These are phyloP conservation scores for Aspergillus avenaceus DNA, from an alignment of 495 filamentous ascomycete species.

Conservation along the genomic window DNA sequence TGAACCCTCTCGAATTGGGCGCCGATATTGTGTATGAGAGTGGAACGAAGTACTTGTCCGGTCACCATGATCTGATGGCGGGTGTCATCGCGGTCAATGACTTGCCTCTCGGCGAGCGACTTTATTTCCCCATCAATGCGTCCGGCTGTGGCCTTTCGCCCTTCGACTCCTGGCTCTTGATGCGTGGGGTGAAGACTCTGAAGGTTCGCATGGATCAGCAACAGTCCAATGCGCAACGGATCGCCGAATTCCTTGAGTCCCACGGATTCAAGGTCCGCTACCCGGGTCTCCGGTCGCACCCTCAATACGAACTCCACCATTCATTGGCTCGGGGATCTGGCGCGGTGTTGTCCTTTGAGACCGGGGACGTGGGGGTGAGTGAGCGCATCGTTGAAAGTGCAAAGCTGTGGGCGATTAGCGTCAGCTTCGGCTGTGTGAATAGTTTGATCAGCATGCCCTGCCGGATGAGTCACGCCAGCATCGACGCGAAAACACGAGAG, in stretches of 20 bases:
- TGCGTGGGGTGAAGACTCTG: slow-evolving; percentile 92
- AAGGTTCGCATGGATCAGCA: slow-evolving; percentile 98
- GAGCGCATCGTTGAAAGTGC: slow-evolving; percentile 94
- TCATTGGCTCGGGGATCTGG: slow-evolving; percentile 91
- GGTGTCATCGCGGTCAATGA: slow-evolving; percentile 91
- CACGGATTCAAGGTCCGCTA: slow-evolving; percentile 95
- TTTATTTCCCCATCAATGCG: slow-evolving; percentile 95
- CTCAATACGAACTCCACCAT: slow-evolving; percentile 94
- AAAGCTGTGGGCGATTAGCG: slow-evolving; percentile 87
- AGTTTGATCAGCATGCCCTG: slow-evolving; percentile 98
- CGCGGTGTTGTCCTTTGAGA: slow-evolving; percentile 94
- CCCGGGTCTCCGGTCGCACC: slow-evolving; percentile 87
- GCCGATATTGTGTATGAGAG: slow-evolving; percentile 97
- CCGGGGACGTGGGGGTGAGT: slow-evolving; percentile 72
- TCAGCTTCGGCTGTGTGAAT: slow-evolving; percentile 97
- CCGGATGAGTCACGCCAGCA: slow-evolving; percentile 98
- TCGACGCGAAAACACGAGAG: slow-evolving; percentile 86
- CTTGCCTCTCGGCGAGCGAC: slow-evolving; percentile 70
- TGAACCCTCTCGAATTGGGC: slow-evolving; percentile 87
- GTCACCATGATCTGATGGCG: slow-evolving; percentile 98
- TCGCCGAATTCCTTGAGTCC: slow-evolving; percentile 86
- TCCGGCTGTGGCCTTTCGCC: slow-evolving; percentile 91
- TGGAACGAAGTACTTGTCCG: slow-evolving; percentile 95
- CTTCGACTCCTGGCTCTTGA: slow-evolving; percentile 91
- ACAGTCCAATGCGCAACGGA: slow-evolving; percentile 82